phyloP scores from a whole-genome alignment of 306 rosid species.

The Corylus heterophylla region DNA sequence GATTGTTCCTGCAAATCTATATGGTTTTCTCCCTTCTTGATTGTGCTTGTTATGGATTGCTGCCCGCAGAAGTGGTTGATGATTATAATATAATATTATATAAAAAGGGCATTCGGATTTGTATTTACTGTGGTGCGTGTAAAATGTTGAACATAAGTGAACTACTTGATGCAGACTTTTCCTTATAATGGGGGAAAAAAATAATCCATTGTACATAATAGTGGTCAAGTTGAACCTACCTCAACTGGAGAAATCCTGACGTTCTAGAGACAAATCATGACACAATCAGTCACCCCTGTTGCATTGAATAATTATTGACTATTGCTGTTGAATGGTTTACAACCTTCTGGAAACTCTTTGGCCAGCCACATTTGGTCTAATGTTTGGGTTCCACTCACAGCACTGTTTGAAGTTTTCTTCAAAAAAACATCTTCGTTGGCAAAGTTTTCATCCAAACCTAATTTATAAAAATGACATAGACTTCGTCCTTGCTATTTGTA shows the following conservation, averaged over 20 bases:
- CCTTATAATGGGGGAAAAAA: neutral
- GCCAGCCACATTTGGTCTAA: too few relatives aligned
- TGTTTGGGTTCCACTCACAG: too few relatives aligned
- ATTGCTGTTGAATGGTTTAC: neutral
- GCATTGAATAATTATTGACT: constrained; percentile 2
- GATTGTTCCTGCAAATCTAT: neutral
- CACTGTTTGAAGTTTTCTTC: neutral
- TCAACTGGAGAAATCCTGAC: constrained; percentile 6
- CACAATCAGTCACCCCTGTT: neutral
- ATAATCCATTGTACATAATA: neutral
- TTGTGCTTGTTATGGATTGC: neutral
- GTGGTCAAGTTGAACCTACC: constrained; percentile 33
- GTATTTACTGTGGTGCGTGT: neutral
- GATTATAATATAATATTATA: neutral
- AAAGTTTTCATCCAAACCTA: too few relatives aligned
- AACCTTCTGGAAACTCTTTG: neutral
- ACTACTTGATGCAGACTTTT: neutral
- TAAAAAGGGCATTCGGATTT: neutral
- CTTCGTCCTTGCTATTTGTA: too few relatives aligned
- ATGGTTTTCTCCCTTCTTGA: neutral
- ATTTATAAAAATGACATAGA: too few relatives aligned
- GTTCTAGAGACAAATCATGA: constrained; percentile 16
- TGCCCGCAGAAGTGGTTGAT: neutral
- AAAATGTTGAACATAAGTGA: neutral
- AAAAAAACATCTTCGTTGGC: neutral